Percentiles rank a stretch among this genome's conserved stretches.
Evolutionary conservation across 2,329 filamentous ascomycete genomes (phyloP).

Genomic region (Cordyceps farinosa): DNA sequence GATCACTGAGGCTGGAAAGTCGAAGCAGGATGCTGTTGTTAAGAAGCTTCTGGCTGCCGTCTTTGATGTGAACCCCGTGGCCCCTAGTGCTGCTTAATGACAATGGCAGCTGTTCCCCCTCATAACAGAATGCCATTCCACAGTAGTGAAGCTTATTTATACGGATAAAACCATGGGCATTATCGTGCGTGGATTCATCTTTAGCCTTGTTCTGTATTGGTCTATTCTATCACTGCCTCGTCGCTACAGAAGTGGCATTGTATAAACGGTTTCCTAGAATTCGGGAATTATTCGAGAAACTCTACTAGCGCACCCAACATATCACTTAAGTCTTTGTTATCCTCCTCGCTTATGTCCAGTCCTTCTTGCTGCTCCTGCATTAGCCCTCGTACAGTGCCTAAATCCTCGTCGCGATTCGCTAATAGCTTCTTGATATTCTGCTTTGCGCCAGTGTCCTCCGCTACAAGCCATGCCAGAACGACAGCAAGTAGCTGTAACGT

Average conservation of each 20-base stretch:
- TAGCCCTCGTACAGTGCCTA: slow-evolving; percentile 62
- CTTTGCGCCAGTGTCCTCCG: slow-evolving; percentile 77
- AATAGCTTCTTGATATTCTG: slow-evolving; percentile 61
- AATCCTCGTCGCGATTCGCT: slow-evolving; percentile 62
- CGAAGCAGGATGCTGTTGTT: slow-evolving; percentile 75
- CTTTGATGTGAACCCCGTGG: slow-evolving; percentile 72
- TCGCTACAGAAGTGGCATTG: background rate
- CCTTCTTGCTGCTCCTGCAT: slow-evolving; percentile 58
- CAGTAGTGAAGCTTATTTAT: background rate
- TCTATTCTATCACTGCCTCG: slow-evolving; percentile 5
- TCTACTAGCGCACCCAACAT: slow-evolving; percentile 53
- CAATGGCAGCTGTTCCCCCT: background rate
- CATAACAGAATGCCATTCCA: background rate
- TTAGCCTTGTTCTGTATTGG: slow-evolving; percentile 11
- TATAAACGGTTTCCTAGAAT: background rate
- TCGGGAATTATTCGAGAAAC: slow-evolving; percentile 38
- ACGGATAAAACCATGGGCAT: background rate
- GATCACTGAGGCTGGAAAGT: slow-evolving; percentile 73
- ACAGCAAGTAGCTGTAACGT: slow-evolving; percentile 80
- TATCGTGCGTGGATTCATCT: background rate
- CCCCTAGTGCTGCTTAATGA: slow-evolving; percentile 32
- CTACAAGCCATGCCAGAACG: slow-evolving; percentile 83
- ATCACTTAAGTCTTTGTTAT: slow-evolving; percentile 55
- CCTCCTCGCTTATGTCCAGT: slow-evolving; percentile 53
- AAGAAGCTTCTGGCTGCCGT: slow-evolving; percentile 82